Conservation (phyloP, 2,329 filamentous ascomycete genomes). For the Colletotrichum plurivorum region DNA sequence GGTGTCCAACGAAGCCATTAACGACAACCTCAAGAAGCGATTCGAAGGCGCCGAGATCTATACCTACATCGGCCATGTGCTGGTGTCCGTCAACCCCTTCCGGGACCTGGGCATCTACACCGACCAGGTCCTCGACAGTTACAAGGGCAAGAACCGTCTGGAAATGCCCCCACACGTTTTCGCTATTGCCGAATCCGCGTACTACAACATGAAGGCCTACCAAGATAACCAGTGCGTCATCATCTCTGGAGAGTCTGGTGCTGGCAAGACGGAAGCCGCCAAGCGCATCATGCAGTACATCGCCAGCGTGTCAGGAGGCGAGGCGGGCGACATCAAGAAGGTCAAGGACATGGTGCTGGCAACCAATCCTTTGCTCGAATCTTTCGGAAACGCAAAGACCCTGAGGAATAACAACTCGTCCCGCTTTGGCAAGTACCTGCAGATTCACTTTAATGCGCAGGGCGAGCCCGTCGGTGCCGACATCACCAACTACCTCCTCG, state of each 20-base stretch:
- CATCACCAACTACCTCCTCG: slow-evolving; percentile 97
- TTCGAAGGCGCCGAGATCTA: slow-evolving; percentile 99
- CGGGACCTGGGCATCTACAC: slow-evolving; percentile 98
- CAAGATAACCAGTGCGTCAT: slow-evolving; percentile 99
- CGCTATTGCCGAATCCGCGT: slow-evolving; percentile 93
- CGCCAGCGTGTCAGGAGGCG: slow-evolving; percentile 92
- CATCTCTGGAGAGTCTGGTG: slow-evolving; percentile 97
- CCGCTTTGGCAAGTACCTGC: slow-evolving; percentile 97
- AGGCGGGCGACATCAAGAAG: slow-evolving; percentile 89
- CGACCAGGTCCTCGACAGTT: slow-evolving; percentile 91
- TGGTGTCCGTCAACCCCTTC: slow-evolving; percentile 99
- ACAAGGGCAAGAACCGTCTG: slow-evolving; percentile 96
- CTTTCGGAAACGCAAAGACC: slow-evolving; percentile 98
- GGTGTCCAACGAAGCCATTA: slow-evolving; percentile 99
- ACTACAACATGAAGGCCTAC: slow-evolving; percentile 99
- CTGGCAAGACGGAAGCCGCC: slow-evolving; percentile 97
- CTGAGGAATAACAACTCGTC: slow-evolving; percentile 99
- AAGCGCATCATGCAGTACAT: slow-evolving; percentile 99
- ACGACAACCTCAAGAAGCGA: slow-evolving; percentile 98
- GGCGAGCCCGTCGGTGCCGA: slow-evolving; percentile 96
- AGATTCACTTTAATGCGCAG: slow-evolving; percentile 93
- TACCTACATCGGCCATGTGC: slow-evolving; percentile 99
- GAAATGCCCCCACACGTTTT: slow-evolving; percentile 98
- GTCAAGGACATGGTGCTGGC: slow-evolving; percentile 99
- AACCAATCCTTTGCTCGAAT: slow-evolving; percentile 96